phyloP scores from a whole-genome alignment of 345 rosid genomes.

The Gossypium turneri region DNA sequence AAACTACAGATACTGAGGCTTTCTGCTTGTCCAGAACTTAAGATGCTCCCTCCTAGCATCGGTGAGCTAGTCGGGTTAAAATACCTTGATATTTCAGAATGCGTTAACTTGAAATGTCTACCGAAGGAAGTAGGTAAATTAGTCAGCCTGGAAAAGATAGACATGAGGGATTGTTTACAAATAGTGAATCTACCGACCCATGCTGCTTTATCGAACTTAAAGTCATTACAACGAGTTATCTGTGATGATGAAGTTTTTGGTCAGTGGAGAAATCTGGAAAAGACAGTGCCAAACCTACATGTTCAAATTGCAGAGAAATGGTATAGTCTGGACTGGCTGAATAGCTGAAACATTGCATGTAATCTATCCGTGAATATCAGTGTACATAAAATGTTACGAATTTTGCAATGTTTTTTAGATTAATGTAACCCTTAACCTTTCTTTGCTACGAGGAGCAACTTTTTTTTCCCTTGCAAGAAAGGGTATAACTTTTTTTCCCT shows the following conservation, averaged over 20 bases:
- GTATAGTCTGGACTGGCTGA: conserved; percentile 70
- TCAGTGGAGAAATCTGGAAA: conserved; percentile 51
- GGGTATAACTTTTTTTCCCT: neutral
- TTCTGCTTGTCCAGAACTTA: conserved; percentile 69
- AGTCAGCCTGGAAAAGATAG: conserved; percentile 65
- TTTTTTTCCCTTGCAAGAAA: neutral
- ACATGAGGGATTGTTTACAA: conserved; percentile 81
- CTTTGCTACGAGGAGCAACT: neutral
- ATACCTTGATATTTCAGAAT: conserved; percentile 76
- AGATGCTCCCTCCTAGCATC: conserved; percentile 44
- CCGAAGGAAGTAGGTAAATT: conserved; percentile 61
- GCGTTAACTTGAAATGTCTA: conserved; percentile 52
- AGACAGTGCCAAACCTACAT: conserved; percentile 36
- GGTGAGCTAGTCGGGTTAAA: conserved; percentile 52
- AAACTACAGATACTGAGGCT: conserved; percentile 54
- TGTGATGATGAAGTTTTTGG: conserved; percentile 68
- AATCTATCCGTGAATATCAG: neutral
- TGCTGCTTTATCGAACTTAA: conserved; percentile 29
- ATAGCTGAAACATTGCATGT: conserved; percentile 34
- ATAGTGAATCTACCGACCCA: conserved; percentile 44
- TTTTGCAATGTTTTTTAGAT: neutral
- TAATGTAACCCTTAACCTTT: neutral
- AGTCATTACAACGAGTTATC: conserved; percentile 54
- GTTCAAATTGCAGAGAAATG: conserved; percentile 63
- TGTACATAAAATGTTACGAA: conserved; percentile 5